Evolutionary conservation across 2,329 filamentous ascomycete species (phyloP).

Genomic region (Beauveria pseudobassiana): DNA sequence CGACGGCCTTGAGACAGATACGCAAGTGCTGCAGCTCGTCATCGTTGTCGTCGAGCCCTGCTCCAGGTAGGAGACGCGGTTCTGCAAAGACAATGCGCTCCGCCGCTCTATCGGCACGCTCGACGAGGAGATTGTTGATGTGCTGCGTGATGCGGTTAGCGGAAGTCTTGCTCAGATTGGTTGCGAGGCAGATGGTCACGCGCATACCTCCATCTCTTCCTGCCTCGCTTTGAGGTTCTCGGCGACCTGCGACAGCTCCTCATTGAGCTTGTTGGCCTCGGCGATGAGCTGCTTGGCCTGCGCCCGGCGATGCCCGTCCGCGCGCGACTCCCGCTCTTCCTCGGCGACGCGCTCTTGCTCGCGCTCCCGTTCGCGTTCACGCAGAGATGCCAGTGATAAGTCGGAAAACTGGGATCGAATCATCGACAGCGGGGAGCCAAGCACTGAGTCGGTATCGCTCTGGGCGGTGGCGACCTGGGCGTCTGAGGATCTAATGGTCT

Average conservation of each 20-base stretch:
- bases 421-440: slow-evolving; percentile 28
- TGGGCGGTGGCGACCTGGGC: slow-evolving; percentile 13
- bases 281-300: slow-evolving; percentile 31
- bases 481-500: background rate
- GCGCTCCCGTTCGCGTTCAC: slow-evolving; percentile 9
- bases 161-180: slow-evolving; percentile 11
- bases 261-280: slow-evolving; percentile 36
- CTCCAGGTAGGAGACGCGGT: slow-evolving; percentile 50
- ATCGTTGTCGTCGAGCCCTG: slow-evolving; percentile 46
- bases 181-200: background rate
- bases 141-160: slow-evolving; percentile 33
- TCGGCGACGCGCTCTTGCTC: slow-evolving; percentile 17
- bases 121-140: slow-evolving; percentile 53
- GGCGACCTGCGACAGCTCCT: slow-evolving; percentile 42
- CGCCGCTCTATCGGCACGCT: slow-evolving; percentile 48
- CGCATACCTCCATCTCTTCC: slow-evolving; percentile 50
- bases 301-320: slow-evolving; percentile 23
- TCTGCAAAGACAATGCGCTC: slow-evolving; percentile 54
- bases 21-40: slow-evolving; percentile 54
- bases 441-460: slow-evolving; percentile 19
- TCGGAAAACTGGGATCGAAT: slow-evolving; percentile 33
- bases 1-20: slow-evolving; percentile 55
- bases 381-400: slow-evolving; percentile 28
- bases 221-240: slow-evolving; percentile 45
- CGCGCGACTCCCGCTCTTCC: slow-evolving; percentile 20